Conservation (phyloP, 2,329 filamentous ascomycete genomes). For the Ceratocystis ficicola region DNA sequence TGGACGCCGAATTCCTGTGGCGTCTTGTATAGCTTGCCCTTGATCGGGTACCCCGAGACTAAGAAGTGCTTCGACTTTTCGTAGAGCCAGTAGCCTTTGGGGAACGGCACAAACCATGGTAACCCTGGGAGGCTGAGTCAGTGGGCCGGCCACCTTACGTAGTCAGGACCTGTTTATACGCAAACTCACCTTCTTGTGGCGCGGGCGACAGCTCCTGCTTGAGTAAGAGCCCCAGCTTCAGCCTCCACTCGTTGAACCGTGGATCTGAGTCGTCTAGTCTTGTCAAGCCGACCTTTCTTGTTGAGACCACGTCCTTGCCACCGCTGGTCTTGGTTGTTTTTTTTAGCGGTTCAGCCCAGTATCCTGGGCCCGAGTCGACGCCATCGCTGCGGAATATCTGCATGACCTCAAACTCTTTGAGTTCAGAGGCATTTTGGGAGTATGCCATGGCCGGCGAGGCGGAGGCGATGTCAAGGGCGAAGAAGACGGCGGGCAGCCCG, state of each 20-base stretch:
- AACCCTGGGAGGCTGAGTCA: constrained; percentile 27
- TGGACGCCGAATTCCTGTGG: constrained; percentile 44
- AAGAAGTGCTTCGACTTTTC: constrained; percentile 39
- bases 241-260: constrained; percentile 35
- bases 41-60: constrained; percentile 39
- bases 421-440: constrained; percentile 7
- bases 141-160: not conserved
- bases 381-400: constrained; percentile 37
- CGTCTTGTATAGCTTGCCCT: constrained; percentile 39
- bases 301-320: constrained; percentile 21
- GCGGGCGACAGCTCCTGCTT: constrained; percentile 36
- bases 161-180: not conserved
- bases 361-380: constrained; percentile 35
- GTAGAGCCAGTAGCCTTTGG: constrained; percentile 37
- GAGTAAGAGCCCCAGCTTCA: constrained; percentile 36
- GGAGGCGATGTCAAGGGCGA: not conserved
- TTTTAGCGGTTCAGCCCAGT: constrained; percentile 31
- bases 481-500: not conserved
- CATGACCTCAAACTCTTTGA: constrained; percentile 31
- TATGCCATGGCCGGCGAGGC: not conserved
- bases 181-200: constrained; percentile 30
- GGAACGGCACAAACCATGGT: constrained; percentile 36
- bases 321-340: constrained; percentile 22
- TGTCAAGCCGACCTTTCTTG: constrained; percentile 33
- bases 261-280: constrained; percentile 35